A percentile compares a stretch with the other conserved stretches of the same genome.
These are phyloP conservation scores for Trypanosomatidae sp. DNA, from an alignment of 208 protist species.

Conservation along the genomic window DNA sequence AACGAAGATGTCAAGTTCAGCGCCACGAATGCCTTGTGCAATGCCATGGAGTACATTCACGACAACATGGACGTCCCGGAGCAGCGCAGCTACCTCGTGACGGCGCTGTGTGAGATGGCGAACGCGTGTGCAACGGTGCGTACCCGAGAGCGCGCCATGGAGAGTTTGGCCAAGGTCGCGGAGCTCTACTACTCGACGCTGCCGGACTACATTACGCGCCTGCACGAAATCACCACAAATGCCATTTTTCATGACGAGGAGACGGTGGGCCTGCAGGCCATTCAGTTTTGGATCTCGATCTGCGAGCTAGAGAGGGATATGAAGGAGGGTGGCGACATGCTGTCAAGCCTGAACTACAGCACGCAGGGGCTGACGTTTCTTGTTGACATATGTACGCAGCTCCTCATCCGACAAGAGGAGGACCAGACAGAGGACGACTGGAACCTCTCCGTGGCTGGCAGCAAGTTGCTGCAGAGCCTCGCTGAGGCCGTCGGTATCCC, in stretches of 20 bases:
- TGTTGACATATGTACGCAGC: conserved; percentile 82
- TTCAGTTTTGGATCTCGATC: conserved; percentile 98
- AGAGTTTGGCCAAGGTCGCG: conserved; percentile 94
- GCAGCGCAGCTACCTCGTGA: conserved; percentile 93
- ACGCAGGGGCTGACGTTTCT: conserved; percentile 79
- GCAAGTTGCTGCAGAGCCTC: conserved; percentile 91
- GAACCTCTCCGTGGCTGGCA: conserved; percentile 94
- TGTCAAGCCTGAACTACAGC: conserved; percentile 81
- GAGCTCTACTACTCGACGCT: conserved; percentile 96
- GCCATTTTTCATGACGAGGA: conserved; percentile 93
- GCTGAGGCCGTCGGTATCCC: conserved; percentile 65
- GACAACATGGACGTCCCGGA: conserved; percentile 92
- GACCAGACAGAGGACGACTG: conserved; percentile 92
- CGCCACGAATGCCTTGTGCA: conserved; percentile 93
- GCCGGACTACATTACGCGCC: conserved; percentile 87
- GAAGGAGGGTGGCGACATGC: conserved; percentile 50
- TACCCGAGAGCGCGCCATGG: conserved; percentile 89
- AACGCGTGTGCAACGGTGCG: conserved; percentile 33
- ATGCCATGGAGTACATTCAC: conserved; percentile 96
- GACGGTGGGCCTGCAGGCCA: conserved; percentile 92
- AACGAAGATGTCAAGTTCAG: conserved; percentile 84
- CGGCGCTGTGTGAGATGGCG: conserved; percentile 81
- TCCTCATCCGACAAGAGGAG: conserved; percentile 93
- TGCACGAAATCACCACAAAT: conserved; percentile 88
- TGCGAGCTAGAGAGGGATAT: conserved; percentile 95